Conservation (phyloP, 192 early-diverging fungal species). For the Bifiguratus adelaidae region DNA sequence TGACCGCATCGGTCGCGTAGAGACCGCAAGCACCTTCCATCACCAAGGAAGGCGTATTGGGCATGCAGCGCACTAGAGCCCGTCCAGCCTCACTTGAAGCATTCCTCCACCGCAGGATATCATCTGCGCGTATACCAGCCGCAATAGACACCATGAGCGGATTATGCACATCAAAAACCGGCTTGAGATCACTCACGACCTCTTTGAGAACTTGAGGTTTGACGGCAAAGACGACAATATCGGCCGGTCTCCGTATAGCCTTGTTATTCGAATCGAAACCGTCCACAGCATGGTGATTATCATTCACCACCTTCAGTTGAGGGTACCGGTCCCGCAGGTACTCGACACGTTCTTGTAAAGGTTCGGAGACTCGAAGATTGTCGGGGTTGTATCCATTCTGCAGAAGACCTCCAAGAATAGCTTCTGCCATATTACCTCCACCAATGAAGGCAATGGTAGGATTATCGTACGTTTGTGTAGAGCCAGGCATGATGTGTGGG, state of each 20-base stretch:
- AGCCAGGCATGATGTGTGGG: no score
- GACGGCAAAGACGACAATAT: slow-evolving; percentile 79
- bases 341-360: slow-evolving; percentile 47
- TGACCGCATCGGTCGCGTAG: slow-evolving; percentile 55
- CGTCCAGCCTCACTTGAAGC: slow-evolving; percentile 7
- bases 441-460: slow-evolving; percentile 62
- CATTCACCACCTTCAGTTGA: slow-evolving; percentile 40
- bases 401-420: slow-evolving; percentile 84
- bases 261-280: slow-evolving; percentile 22
- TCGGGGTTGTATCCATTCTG: slow-evolving; percentile 55
- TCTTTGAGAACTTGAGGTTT: slow-evolving; percentile 81
- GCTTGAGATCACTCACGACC: slow-evolving; percentile 50
- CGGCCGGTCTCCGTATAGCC: slow-evolving; percentile 22
- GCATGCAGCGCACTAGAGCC: slow-evolving; percentile 77
- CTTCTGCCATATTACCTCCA: slow-evolving; percentile 93
- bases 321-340: slow-evolving; percentile 55
- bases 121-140: slow-evolving; percentile 69
- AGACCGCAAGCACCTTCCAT: slow-evolving; percentile 81
- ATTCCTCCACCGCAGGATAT: slow-evolving; percentile 67
- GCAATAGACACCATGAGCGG: slow-evolving; percentile 83
- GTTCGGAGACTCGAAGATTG: slow-evolving; percentile 75
- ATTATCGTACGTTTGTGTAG: no score
- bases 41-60: slow-evolving; percentile 90
- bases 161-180: slow-evolving; percentile 31
- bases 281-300: slow-evolving; percentile 48